Percentiles rank a stretch among this genome's conserved stretches.
Evolutionary conservation across 2,329 filamentous ascomycete genomes (phyloP).

Genomic region (Neopestalotiopsis clavispora): DNA sequence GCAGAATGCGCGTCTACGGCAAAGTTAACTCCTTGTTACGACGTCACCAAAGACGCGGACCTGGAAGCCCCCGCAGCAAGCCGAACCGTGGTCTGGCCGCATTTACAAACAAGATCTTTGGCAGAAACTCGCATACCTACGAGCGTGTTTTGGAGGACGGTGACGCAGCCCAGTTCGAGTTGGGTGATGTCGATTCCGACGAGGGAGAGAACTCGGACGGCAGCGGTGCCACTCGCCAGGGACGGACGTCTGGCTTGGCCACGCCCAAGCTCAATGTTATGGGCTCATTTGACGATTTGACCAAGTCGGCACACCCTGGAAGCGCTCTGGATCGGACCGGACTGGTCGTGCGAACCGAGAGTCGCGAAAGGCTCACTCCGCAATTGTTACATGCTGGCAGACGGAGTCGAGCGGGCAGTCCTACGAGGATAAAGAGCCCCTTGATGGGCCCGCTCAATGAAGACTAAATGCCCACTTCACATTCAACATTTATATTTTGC

Average conservation of each 20-base stretch:
- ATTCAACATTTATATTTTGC: conserved; percentile 25
- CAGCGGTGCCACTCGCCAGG: conserved; percentile 55
- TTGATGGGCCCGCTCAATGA: conserved; percentile 56
- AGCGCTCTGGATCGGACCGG: conserved; percentile 70
- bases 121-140: conserved; percentile 63
- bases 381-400: conserved; percentile 61
- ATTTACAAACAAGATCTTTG: conserved; percentile 69
- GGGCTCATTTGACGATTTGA: conserved; percentile 51
- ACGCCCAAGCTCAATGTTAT: conserved; percentile 66
- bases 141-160: conserved; percentile 88
- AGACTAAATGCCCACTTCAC: conserved; percentile 31
- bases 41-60: conserved; percentile 43
- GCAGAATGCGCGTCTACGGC: conserved; percentile 65
- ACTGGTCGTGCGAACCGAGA: conserved; percentile 82
- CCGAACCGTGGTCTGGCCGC: conserved; percentile 51
- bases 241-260: conserved; percentile 68
- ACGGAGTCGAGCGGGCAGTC: conserved; percentile 61
- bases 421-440: conserved; percentile 64
- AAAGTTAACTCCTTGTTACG: conserved; percentile 52
- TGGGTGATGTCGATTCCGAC: conserved; percentile 69
- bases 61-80: conserved; percentile 50
- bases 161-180: conserved; percentile 75
- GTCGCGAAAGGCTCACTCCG: conserved; percentile 75
- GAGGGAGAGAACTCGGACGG: conserved; percentile 69
- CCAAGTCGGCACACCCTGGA: conserved; percentile 33